Conservation (phyloP, 2,329 filamentous ascomycete genomes). For the Diaporthe citri region DNA sequence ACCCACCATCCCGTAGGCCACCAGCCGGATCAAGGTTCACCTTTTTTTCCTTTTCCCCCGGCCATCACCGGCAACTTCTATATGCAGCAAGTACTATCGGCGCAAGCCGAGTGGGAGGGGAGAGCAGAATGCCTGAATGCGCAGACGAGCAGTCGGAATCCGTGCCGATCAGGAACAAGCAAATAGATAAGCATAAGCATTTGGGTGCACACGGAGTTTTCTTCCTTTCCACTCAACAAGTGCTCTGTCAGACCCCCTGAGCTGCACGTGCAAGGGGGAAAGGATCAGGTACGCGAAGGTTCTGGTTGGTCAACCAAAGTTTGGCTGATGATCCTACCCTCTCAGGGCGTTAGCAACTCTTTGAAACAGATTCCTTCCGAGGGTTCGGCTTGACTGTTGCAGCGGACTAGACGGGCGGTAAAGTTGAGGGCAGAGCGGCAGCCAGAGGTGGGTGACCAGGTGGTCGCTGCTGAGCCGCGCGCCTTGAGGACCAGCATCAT, state of each 20-base stretch:
- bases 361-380: conserved; percentile 16
- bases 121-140: not conserved
- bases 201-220: not conserved
- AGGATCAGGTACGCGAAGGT: conserved; percentile 8
- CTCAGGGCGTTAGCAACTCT: not conserved
- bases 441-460: not conserved
- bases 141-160: not conserved
- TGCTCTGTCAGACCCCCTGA: conserved; percentile 2
- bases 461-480: conserved; percentile 23
- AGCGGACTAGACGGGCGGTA: not conserved
- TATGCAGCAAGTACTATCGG: not conserved
- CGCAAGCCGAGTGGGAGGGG: not conserved
- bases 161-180: not conserved
- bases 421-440: not conserved
- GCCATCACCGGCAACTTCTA: not conserved
- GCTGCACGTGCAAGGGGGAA: conserved; percentile 14
- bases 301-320: not conserved
- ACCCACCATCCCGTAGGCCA: not conserved
- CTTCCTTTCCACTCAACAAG: not conserved
- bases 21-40: conserved; percentile 2
- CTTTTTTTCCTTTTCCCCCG: not conserved
- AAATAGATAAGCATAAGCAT: not conserved
- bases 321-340: not conserved
- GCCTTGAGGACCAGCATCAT: not conserved
- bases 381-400: not conserved